Evolutionary conservation across 306 rosid species (phyloP), one percentile per base, ranked within the genome.

Genomic region (Prunus salicina): DNA sequence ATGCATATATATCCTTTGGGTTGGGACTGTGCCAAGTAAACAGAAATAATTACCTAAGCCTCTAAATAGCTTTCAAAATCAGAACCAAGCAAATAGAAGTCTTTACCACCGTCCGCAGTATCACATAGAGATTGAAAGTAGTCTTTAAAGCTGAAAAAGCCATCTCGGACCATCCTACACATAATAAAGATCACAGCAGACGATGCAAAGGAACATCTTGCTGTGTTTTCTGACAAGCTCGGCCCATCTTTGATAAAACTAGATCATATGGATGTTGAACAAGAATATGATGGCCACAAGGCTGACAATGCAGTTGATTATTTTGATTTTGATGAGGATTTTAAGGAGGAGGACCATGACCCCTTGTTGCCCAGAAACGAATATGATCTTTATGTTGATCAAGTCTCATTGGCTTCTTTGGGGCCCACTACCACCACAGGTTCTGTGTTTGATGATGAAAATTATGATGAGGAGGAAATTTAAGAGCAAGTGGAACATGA

Each of bases 281-380:
- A 91, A 91, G 98, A 86, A 71, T 93, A 5, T 14, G 15, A 89
- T 79, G 90, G 83, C 78, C 89, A 88, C 62, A 93, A 91, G 78
- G 97, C 93, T 66, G 96, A 87, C 70, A 87, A 89, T 75, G 96
- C 96, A 19, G 87, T 93, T 80, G 92, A 93, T 86, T 93, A 91
- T 76, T 95, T 89, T 84, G 97, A 93, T 77, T 88, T 93, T 81
- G 98, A 91, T 80, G 97, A 91, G 82, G 92, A 91, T 74, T 87
- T 87, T 50, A 92, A 91, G 87, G 96, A 89, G 82, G 97, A 89
- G 82, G 97, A 93, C 69, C 49, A 89, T 82, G 61, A 20, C n/a
- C 27, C 14, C 3, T 79, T 91, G 71, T 79, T 93, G 77, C 89
- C 97, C 10, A 91, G 84, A 87, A 89, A 74, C 27, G 92, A 87